These are phyloP conservation scores for Keithomyces neogunnii DNA, from an alignment of 2,329 filamentous ascomycete species.

Conservation along the genomic window DNA sequence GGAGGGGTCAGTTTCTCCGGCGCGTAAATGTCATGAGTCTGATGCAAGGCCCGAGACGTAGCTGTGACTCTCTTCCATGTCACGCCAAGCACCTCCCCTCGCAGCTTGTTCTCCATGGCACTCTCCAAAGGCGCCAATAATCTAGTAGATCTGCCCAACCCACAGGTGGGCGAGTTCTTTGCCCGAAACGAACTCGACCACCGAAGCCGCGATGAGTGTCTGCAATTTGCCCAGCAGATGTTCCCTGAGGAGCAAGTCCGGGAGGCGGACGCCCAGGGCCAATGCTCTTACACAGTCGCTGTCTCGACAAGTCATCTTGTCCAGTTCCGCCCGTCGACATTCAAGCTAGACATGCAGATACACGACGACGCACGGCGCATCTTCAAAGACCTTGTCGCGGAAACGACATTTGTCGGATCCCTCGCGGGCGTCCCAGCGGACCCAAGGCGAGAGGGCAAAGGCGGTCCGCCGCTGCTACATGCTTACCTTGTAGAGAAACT, in stretches of 20 bases:
- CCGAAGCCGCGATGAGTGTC: conserved; percentile 7
- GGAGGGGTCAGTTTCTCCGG: no score
- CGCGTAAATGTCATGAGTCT: no score
- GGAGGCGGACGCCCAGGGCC: conserved; percentile 34
- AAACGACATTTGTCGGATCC: conserved; percentile 26
- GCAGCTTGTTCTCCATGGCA: not conserved
- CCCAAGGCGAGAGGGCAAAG: conserved; percentile 12
- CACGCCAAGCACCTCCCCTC: no score
- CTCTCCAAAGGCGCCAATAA: not conserved
- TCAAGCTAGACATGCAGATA: conserved; percentile 31
- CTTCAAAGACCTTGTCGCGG: conserved; percentile 33
- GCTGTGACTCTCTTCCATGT: no score
- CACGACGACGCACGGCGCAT: conserved; percentile 27
- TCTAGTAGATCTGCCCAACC: not conserved
- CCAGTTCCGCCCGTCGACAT: conserved; percentile 38
- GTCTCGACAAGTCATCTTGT: conserved; percentile 27
- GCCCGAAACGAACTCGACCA: conserved; percentile 13
- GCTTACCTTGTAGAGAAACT: conserved; percentile 28
- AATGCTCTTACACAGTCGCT: conserved; percentile 42
- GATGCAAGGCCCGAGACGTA: no score
- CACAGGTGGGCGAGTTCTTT: conserved; percentile 11
- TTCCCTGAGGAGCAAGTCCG: conserved; percentile 23
- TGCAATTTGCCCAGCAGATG: conserved; percentile 21
- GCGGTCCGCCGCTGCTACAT: conserved; percentile 13
- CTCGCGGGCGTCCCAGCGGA: conserved; percentile 8